Percentiles rank a stretch among this genome's conserved stretches.
Evolutionary conservation across 768 basidiomycete genomes (phyloP).

Genomic region (Phylloporus scabripes): DNA sequence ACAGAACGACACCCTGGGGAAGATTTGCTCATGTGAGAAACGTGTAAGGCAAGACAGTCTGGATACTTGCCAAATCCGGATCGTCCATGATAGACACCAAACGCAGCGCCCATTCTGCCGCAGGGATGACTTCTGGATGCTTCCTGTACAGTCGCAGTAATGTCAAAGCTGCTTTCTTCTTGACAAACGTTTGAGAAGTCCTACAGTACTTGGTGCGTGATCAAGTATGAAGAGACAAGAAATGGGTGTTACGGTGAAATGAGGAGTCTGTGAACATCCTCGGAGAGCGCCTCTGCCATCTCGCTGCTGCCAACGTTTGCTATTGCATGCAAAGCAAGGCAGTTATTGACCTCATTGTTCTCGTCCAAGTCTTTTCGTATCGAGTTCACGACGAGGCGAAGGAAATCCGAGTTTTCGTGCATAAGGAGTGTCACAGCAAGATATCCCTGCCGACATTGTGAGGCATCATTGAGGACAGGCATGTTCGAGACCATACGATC

Average conservation of each 20-base stretch:
- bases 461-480: neutral
- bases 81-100: slow-evolving; percentile 97
- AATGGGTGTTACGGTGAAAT: slow-evolving; percentile 76
- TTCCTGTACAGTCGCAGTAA: slow-evolving; percentile 91
- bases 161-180: slow-evolving; percentile 97
- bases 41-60: neutral
- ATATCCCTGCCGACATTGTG: slow-evolving; percentile 64
- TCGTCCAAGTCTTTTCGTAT: slow-evolving; percentile 96
- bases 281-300: slow-evolving; percentile 94
- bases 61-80: slow-evolving; percentile 60
- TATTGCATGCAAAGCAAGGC: slow-evolving; percentile 94
- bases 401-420: slow-evolving; percentile 98
- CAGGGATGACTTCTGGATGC: slow-evolving; percentile 90
- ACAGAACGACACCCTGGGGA: slow-evolving; percentile 84
- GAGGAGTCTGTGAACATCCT: slow-evolving; percentile 89
- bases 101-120: slow-evolving; percentile 91
- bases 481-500: slow-evolving; percentile 59
- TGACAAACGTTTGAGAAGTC: slow-evolving; percentile 91
- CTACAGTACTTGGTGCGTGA: slow-evolving; percentile 37
- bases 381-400: slow-evolving; percentile 95
- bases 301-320: slow-evolving; percentile 97
- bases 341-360: slow-evolving; percentile 92
- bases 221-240: slow-evolving; percentile 6
- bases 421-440: slow-evolving; percentile 94
- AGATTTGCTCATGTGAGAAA: slow-evolving; percentile 1